Conservation (phyloP, 1,284 basidiomycete genomes). For the Heterobasidion occidentale region DNA sequence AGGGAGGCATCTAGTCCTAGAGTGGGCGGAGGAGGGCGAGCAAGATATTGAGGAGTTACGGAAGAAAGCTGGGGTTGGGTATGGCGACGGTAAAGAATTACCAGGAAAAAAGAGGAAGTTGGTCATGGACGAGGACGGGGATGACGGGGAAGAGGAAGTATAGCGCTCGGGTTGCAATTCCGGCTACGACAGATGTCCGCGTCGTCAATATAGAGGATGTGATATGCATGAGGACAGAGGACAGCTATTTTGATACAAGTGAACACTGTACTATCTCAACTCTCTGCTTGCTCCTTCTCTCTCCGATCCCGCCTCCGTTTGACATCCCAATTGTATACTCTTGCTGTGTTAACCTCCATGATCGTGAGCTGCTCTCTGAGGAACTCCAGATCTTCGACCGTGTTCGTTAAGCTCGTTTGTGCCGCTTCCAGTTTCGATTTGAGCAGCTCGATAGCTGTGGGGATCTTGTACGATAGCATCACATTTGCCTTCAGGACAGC, state of each 20-base stretch:
- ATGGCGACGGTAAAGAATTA: slow-evolving; percentile 55
- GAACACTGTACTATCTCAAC: neutral
- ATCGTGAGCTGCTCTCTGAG: slow-evolving; percentile 93
- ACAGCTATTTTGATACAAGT: neutral
- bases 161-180: neutral
- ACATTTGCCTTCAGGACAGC: slow-evolving; percentile 74
- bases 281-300: slow-evolving; percentile 26
- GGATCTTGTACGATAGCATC: slow-evolving; percentile 92
- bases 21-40: slow-evolving; percentile 86
- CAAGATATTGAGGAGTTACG: slow-evolving; percentile 69
- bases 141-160: slow-evolving; percentile 20
- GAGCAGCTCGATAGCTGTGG: slow-evolving; percentile 74
- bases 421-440: slow-evolving; percentile 75
- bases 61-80: slow-evolving; percentile 73
- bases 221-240: too few relatives aligned
- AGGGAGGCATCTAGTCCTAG: slow-evolving; percentile 87
- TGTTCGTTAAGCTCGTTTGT: slow-evolving; percentile 58
- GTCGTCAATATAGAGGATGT: too few relatives aligned
- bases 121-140: slow-evolving; percentile 39
- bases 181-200: too few relatives aligned
- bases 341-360: slow-evolving; percentile 97
- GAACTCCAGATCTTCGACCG: slow-evolving; percentile 88
- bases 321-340: slow-evolving; percentile 96
- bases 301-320: slow-evolving; percentile 66
- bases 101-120: slow-evolving; percentile 69